Conservation (phyloP, 2,329 filamentous ascomycete genomes). For the Fonsecaea erecta region DNA sequence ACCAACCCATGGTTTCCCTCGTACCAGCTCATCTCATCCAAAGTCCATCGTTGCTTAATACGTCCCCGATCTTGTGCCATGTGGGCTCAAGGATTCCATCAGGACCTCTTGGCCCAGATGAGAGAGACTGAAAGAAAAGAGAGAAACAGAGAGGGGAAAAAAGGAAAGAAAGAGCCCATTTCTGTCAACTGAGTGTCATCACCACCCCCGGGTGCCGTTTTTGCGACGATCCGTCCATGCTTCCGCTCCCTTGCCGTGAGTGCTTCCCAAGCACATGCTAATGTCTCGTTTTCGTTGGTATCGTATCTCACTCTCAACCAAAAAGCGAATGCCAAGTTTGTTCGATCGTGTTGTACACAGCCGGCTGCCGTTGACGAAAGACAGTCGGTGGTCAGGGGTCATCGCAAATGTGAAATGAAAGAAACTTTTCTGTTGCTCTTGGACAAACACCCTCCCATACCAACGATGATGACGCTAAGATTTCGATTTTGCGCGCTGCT, state of each 20-base stretch:
- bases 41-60: conserved; percentile 19
- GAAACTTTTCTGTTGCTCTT: conserved; percentile 30
- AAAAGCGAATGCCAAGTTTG: conserved; percentile 33
- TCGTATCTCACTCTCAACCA: conserved; percentile 34
- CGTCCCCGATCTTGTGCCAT: conserved; percentile 1
- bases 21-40: conserved; percentile 18
- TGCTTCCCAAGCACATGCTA: conserved; percentile 32
- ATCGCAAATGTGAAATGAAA: conserved; percentile 32
- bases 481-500: conserved; percentile 34
- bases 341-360: conserved; percentile 34
- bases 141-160: conserved; percentile 9
- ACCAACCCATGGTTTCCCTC: conserved; percentile 2
- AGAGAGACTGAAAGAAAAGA: conserved; percentile 8
- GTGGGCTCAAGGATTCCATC: conserved; percentile 6
- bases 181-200: conserved; percentile 14
- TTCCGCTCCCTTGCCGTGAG: conserved; percentile 29
- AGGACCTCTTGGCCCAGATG: conserved; percentile 8
- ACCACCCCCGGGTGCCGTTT: conserved; percentile 16
- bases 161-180: conserved; percentile 12
- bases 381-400: conserved; percentile 33
- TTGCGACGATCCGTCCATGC: conserved; percentile 32
- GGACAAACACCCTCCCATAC: conserved; percentile 35
- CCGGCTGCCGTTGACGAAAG: conserved; percentile 19
- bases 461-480: conserved; percentile 38
- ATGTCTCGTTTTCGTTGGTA: conserved; percentile 28